A percentile compares a stretch with the other conserved stretches of the same genome.
Conservation (phyloP, 441 rosid species). For the Geranium incanum region DNA sequence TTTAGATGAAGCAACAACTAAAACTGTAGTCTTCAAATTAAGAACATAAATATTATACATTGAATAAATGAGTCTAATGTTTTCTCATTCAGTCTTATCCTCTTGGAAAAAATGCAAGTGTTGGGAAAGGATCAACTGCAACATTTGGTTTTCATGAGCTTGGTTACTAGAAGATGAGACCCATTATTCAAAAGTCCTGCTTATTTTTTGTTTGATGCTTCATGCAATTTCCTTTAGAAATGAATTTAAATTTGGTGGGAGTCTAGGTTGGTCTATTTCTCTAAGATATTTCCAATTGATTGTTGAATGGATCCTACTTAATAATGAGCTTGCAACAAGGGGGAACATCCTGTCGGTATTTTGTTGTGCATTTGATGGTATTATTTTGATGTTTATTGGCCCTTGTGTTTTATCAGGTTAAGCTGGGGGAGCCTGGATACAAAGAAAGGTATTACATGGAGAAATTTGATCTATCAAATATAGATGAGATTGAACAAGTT, state of each 20-base stretch:
- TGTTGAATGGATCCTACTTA: background rate
- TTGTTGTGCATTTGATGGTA: conserved; percentile 8
- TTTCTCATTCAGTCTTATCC: background rate
- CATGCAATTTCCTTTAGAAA: background rate
- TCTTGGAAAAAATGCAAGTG: background rate
- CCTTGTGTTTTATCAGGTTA: conserved; percentile 42
- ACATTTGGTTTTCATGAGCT: background rate
- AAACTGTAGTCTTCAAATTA: background rate
- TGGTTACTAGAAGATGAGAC: background rate
- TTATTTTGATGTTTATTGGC: conserved; percentile 6
- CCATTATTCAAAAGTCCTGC: background rate
- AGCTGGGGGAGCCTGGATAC: conserved; percentile 90
- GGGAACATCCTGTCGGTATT: background rate
- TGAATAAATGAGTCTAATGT: background rate
- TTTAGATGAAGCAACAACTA: background rate
- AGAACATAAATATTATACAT: background rate
- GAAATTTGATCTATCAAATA: conserved; percentile 59
- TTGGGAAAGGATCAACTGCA: background rate
- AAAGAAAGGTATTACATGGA: conserved; percentile 86
- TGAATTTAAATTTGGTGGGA: background rate
- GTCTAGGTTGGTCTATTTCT: background rate
- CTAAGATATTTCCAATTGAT: background rate
- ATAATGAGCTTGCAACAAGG: background rate
- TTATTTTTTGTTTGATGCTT: background rate
- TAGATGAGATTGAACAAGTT: conserved; percentile 52